phyloP scores from a whole-genome alignment of 345 rosid genomes.

The Erodium maritimum region DNA sequence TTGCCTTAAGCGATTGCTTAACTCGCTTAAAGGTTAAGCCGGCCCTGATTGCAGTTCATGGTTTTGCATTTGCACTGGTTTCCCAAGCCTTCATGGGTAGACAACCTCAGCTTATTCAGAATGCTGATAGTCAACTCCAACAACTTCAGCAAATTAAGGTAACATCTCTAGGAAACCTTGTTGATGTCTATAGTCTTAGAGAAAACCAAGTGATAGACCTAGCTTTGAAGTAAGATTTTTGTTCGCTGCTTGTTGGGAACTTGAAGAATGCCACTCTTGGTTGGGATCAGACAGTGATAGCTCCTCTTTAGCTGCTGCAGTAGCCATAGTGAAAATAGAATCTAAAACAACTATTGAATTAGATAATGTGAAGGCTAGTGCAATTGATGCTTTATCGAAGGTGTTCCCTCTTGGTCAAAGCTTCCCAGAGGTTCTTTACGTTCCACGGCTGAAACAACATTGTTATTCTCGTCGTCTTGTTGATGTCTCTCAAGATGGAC shows the following conservation, averaged over 20 bases:
- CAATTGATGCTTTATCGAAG: constrained; percentile 65
- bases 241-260: constrained; percentile 85
- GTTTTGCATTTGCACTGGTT: constrained; percentile 81
- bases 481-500: too few species aligned
- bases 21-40: too few species aligned
- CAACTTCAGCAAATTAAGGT: constrained; percentile 74
- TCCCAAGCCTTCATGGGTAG: constrained; percentile 77
- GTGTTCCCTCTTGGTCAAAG: constrained; percentile 33
- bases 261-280: constrained; percentile 71
- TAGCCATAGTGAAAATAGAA: constrained; percentile 78
- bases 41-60: constrained; percentile 81
- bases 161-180: constrained; percentile 31
- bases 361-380: constrained; percentile 69
- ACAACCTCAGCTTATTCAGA: constrained; percentile 65
- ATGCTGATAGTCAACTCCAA: constrained; percentile 74
- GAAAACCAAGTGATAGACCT: constrained; percentile 65
- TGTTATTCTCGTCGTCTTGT: too few species aligned
- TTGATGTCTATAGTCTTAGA: constrained; percentile 29
- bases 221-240: constrained; percentile 74
- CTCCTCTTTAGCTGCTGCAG: constrained; percentile 88
- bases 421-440: too few species aligned
- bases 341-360: constrained; percentile 67
- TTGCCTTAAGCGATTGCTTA: too few species aligned
- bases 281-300: constrained; percentile 65
- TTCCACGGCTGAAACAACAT: too few species aligned